A percentile compares a stretch with the other conserved stretches of the same genome.
Conservation (phyloP, 371 early-diverging fungal genomes). For the Mortierella sp. region DNA sequence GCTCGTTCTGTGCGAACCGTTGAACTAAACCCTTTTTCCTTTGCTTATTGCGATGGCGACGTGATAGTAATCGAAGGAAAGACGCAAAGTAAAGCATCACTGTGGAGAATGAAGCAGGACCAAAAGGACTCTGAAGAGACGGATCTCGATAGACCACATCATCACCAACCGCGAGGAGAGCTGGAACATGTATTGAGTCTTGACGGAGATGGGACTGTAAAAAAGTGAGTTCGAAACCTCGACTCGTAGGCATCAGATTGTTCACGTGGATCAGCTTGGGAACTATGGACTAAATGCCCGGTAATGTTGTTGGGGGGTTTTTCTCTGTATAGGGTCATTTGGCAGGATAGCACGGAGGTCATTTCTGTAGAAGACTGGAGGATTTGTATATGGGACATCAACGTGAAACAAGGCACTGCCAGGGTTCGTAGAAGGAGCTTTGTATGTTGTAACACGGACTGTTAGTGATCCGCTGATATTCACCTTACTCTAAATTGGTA, state of each 20-base stretch:
- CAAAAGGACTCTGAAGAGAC: constrained; percentile 16
- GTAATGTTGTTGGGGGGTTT: not conserved
- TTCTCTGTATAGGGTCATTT: constrained; percentile 33
- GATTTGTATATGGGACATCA: constrained; percentile 53
- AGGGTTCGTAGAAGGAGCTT: constrained; percentile 15
- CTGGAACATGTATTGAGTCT: constrained; percentile 48
- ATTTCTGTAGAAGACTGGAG: constrained; percentile 55
- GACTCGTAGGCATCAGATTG: not conserved
- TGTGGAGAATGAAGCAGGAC: constrained; percentile 50
- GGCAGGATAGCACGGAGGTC: constrained; percentile 54
- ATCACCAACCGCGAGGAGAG: constrained; percentile 41
- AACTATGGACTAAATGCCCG: not conserved
- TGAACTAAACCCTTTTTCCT: not conserved
- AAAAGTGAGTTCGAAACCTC: constrained; percentile 32
- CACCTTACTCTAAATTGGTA: not conserved
- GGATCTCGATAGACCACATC: constrained; percentile 36
- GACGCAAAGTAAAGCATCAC: constrained; percentile 49
- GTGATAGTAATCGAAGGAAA: constrained; percentile 39
- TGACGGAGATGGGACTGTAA: constrained; percentile 49
- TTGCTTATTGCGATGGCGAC: not conserved
- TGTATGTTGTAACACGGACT: not conserved
- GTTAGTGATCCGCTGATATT: not conserved
- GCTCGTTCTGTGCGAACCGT: not conserved
- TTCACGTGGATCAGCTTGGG: not conserved
- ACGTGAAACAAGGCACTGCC: constrained; percentile 44